Evolutionary conservation across 371 early-diverging fungal genomes (phyloP), one percentile per base, ranked within the genome.

Genomic region (Mortierella sp.): DNA sequence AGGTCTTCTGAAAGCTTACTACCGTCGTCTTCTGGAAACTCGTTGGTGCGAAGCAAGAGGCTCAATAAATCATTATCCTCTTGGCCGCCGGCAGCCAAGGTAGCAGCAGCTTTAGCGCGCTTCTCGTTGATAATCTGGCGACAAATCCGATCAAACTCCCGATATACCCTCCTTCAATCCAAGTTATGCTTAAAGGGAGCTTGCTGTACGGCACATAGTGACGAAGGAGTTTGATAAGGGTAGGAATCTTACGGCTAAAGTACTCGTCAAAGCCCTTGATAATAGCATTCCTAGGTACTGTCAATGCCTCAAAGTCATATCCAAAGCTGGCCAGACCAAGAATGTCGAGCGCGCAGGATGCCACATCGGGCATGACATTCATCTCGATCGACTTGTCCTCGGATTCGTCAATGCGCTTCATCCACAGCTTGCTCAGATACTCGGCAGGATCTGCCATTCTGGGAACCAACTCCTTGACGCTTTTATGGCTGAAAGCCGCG

Each of bases 401-500:
- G 10, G 80, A 48, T 40, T 74, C 40, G 11, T 75, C 75, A 13
- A 77, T 80, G 26, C 77, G 83, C 9, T 40, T 72, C 9, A 50
- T 44, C 83, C 83, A 83, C 26, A 80, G 61, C 59, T 75, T 77
- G 67, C 61, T 77, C 72, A 83, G n/a, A 10, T 34, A 50, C 43
- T 26, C 67, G 9, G 83, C 70, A 37, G 83, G 83, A 10, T 10
- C 19, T 0, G 57, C 54, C 83, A 83, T 83, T 57, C 71, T 69
- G 0, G 74, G 72, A 16, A 79, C 79, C 83, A 83, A 77, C 16
- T 79, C 87, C 73, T 82, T 83, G 61, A 93, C 82, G 24, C 91
- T 81, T 46, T 89, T 84, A 28, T 91, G 81, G 3, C 89, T 82
- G 75, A 95, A 95, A 8, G 92, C 92, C 21, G 95, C 94, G 77